Conservation (phyloP, 2,329 filamentous ascomycete species). For the Penicillium polonicum region DNA sequence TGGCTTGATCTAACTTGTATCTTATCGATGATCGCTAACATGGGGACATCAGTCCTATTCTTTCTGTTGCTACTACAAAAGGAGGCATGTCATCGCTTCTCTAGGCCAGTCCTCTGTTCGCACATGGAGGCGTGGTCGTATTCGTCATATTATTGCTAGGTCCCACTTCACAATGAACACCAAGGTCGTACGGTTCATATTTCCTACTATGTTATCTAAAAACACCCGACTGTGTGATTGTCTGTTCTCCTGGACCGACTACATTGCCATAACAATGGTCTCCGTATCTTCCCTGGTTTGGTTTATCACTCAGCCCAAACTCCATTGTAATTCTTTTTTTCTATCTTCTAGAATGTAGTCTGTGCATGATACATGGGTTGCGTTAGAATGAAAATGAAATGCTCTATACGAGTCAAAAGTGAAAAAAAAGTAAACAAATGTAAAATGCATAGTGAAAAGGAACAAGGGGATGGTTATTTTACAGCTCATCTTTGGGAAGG, state of each 20-base stretch:
- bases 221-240: not conserved
- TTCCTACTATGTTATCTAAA: not conserved
- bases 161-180: too few species aligned
- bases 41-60: too few species aligned
- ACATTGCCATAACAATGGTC: not conserved
- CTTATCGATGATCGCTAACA: too few species aligned
- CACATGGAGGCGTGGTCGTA: too few species aligned
- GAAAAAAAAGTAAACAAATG: constrained; percentile 12
- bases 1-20: too few species aligned
- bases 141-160: too few species aligned
- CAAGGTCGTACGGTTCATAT: not conserved
- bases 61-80: too few species aligned
- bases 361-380: constrained; percentile 21
- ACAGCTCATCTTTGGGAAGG: constrained; percentile 36
- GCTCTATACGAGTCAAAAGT: constrained; percentile 15
- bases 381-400: constrained; percentile 13
- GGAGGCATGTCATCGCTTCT: too few species aligned
- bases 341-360: constrained; percentile 16
- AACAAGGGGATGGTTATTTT: constrained; percentile 8
- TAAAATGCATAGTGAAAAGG: constrained; percentile 6
- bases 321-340: constrained; percentile 23
- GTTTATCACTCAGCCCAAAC: constrained; percentile 13
- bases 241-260: not conserved
- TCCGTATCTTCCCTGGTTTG: not conserved
- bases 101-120: too few species aligned